Conservation (phyloP, 768 basidiomycete genomes). For the Suillus ampliporus region DNA sequence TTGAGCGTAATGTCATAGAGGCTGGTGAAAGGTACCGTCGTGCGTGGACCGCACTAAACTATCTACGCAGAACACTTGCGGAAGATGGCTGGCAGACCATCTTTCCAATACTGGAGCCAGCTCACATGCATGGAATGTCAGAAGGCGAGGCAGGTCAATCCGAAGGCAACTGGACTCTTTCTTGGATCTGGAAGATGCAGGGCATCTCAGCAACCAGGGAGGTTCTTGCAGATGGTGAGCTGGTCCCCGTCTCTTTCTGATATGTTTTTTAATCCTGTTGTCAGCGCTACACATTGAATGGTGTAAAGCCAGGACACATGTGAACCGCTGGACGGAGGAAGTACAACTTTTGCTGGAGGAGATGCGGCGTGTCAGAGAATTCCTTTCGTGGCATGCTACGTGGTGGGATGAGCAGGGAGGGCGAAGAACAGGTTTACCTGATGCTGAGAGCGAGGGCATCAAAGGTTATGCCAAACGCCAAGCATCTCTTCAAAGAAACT, state of each 20-base stretch:
- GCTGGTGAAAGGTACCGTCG: not conserved
- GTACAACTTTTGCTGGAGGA: conserved; percentile 31
- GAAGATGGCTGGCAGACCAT: not conserved
- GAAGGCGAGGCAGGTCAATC: not conserved
- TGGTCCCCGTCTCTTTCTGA: not conserved
- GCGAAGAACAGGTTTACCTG: not conserved
- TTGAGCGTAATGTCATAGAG: not conserved
- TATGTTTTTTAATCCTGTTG: not conserved
- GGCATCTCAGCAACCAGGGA: not conserved
- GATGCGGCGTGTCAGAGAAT: conserved; percentile 28
- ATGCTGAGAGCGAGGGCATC: not conserved
- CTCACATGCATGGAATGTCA: not conserved
- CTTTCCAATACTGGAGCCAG: not conserved
- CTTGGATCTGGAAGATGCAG: not conserved
- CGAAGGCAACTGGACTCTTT: not conserved
- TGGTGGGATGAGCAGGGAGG: conserved; percentile 22
- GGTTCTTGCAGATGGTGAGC: no score
- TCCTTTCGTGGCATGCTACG: conserved; percentile 26
- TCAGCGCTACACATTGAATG: conserved; percentile 28
- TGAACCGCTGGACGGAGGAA: conserved; percentile 29
- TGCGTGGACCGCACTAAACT: not conserved
- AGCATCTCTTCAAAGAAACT: not conserved
- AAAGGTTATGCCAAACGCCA: not conserved
- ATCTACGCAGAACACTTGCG: not conserved
- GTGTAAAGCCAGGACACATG: conserved; percentile 26